Evolutionary conservation across 78 protist genomes (phyloP), one percentile per base, ranked within the genome.

Genomic region (Cavenderia fasciculata): DNA sequence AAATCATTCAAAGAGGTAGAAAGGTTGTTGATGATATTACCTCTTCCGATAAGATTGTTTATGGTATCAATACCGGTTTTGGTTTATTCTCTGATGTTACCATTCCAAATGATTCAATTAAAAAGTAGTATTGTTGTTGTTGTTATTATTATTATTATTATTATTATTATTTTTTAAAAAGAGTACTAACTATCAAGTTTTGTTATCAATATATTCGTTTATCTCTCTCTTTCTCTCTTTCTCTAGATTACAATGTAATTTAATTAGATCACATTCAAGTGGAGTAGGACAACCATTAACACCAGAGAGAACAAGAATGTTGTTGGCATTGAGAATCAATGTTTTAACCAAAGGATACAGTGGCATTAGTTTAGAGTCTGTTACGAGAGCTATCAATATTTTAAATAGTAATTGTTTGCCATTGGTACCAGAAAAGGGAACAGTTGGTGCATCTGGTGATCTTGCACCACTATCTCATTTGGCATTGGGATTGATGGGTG

Each of bases 361-460:
- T 62, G 92, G 93, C 10, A 72, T 77, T 36, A 36, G 85, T n/a
- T 70, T 76, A 33, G 95, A 93, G 75, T 65, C 88, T 25, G 94
- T 95, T 4, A 71, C 61, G 16, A 33, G 79, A 44, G 66, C 95
- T 41, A 29, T 96, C 7, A 43, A 12, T 2, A 59, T 78, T 18
- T 94, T 94, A 79, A 97, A 97, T 87, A 25, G 16, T 14, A 74
- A 77, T 56, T 77, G 87, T 52, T 62, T 96, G 19, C 92, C 97
- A 59, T 56, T 12, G 1, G 95, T 97, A 33, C 98, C 97, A 31
- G 51, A 43, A 61, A 36, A 96, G 62, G 99, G 99, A 59, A 95
- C 97, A 0, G 97, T 97, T 14, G 99, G 99, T 10, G 98, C 99
- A 4, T 43, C 82, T 16, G 99, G 99, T 11, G 99, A 97, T 76